Base-by-base conservation (phyloP, 441 rosid species). In the Capsella rubella region DNA sequence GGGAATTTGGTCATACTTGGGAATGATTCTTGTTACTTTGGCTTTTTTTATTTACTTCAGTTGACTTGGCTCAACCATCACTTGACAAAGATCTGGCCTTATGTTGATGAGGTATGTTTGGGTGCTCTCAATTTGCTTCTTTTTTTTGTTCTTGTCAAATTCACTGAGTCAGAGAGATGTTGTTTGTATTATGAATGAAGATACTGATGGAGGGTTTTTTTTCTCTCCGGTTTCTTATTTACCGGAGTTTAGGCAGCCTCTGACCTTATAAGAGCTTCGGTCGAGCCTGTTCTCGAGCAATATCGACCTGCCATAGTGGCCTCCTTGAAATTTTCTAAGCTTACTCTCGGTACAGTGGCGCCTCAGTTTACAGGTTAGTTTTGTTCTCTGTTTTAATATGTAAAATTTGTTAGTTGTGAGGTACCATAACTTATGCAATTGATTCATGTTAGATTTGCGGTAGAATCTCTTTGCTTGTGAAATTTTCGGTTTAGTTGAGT, bases 281-380 rank as follows among this genome's bases (percentile, higher is more conserved):
- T 92, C 32, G 99, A 92, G 87, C 99, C 99, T 28, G 66, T 92
- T 75, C 94, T 95, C 10, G 96, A 91, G 77, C 92, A 92, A 70
- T 87, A 95, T 68, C 85, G 89, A 71, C 99, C 98, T 16, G 75
- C 86, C 39, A 53, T 92, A 45, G 58, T 95, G 31, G 83, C 95
- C 1, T 92, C 99, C 53, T 83, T 95, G 32, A 92, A 85, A 51
- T 92, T 95, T 77, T 95, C 99, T 71, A 91, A 82, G 84, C 84
- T 95, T 37, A 92, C 97, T 61, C 98, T 95, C 6, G 99, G 99
- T 31, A 92, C 99, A n/a, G 96, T 95, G 61, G 97, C 98, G 47
- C 99, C 98, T 16, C 98, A 95, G 47, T 93, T 95, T 72, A 95
- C 97, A 71, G 99, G 99, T 91, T 50, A 57, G 89, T 83, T 76